These are phyloP conservation scores for Tolypocladium tropicale DNA, from an alignment of 2,329 filamentous ascomycete genomes.

Conservation along the genomic window DNA sequence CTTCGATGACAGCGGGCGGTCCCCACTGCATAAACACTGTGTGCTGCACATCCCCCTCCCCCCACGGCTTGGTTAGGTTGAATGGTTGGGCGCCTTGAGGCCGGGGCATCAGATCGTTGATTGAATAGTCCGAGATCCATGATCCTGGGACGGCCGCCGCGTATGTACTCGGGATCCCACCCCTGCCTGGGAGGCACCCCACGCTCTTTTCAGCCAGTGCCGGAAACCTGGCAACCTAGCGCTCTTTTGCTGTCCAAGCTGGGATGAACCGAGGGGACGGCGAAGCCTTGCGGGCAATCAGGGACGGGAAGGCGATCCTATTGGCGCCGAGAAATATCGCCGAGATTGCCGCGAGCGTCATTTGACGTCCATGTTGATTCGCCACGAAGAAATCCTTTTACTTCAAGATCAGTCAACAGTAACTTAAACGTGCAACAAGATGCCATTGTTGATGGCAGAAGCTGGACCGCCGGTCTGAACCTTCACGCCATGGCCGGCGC, in stretches of 20 bases:
- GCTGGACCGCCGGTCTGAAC: background rate
- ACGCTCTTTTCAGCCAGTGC: background rate
- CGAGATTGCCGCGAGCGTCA: background rate
- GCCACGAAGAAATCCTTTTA: background rate
- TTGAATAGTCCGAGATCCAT: conserved; percentile 16
- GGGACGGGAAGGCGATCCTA: background rate
- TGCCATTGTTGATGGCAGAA: background rate
- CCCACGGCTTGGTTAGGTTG: no score
- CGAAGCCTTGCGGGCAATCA: background rate
- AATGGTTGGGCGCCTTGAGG: background rate
- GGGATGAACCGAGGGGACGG: background rate
- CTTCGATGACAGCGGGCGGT: background rate
- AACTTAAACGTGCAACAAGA: no score
- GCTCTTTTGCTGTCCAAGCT: background rate
- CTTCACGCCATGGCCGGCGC: background rate
- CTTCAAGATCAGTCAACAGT: background rate
- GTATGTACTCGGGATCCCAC: background rate
- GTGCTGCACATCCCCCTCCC: background rate
- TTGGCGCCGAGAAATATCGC: background rate
- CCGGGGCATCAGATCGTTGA: conserved; percentile 12
- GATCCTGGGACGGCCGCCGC: conserved; percentile 8
- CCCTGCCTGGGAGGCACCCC: background rate
- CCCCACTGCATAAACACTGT: background rate
- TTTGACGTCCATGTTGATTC: background rate
- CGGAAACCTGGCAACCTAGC: background rate